phyloP scores from a whole-genome alignment of 495 filamentous ascomycete genomes.

The Penicillium simplicissimum region DNA sequence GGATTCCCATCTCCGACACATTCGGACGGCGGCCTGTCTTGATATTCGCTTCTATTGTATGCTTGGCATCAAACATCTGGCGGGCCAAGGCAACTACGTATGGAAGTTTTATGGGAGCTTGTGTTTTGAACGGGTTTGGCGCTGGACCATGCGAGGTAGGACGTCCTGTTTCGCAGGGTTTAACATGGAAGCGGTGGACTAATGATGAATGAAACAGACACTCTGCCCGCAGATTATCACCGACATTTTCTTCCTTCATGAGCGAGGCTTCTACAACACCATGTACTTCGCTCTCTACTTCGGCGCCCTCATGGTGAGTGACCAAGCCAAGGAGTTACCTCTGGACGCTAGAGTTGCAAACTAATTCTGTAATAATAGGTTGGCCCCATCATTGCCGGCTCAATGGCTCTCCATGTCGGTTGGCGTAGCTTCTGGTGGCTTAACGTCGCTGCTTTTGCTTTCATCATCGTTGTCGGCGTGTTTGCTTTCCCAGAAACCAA shows the following conservation, averaged over 20 bases:
- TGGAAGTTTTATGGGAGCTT: conserved; percentile 60
- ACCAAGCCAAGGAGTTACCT: too few relatives aligned
- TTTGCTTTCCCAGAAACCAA: conserved; percentile 64
- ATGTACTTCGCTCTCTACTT: conserved; percentile 61
- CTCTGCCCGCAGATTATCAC: conserved; percentile 63
- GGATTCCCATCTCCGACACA: conserved; percentile 60
- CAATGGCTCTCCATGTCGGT: conserved; percentile 56
- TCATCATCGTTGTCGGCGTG: conserved; percentile 48
- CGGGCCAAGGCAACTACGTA: conserved; percentile 58
- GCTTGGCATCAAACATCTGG: conserved; percentile 60
- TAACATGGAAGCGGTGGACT: neutral
- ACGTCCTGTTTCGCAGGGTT: too few relatives aligned
- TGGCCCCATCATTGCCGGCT: conserved; percentile 59
- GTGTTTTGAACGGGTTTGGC: conserved; percentile 61
- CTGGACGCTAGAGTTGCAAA: too few relatives aligned
- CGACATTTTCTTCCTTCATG: conserved; percentile 67
- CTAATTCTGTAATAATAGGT: conserved; percentile 15
- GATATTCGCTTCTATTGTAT: conserved; percentile 56
- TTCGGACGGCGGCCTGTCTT: conserved; percentile 61
- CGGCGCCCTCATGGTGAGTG: conserved; percentile 41
- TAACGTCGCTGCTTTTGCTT: conserved; percentile 50
- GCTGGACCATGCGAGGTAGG: conserved; percentile 43
- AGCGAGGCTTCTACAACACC: conserved; percentile 65
- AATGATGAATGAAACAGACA: conserved; percentile 34
- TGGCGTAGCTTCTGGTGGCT: conserved; percentile 62